Percentiles rank a stretch among this genome's conserved stretches.
phyloP scores from a whole-genome alignment of 192 early-diverging fungal genomes.

The Coemansia pectinata region DNA sequence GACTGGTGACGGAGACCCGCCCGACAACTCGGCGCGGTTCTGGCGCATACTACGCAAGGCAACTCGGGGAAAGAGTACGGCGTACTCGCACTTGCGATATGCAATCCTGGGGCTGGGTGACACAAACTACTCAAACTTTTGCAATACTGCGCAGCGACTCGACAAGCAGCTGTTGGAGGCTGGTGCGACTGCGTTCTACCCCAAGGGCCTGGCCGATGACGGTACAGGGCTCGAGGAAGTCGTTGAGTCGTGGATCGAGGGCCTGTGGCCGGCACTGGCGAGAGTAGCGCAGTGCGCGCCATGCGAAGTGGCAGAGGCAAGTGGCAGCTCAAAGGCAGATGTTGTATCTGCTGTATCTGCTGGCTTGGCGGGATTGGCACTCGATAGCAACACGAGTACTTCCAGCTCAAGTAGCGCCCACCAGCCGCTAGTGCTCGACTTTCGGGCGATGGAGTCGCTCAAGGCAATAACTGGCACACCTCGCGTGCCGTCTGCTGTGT shows the following conservation, averaged over 20 bases:
- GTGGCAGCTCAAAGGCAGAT: neutral
- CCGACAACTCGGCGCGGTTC: constrained; percentile 92
- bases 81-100: constrained; percentile 36
- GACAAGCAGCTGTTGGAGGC: constrained; percentile 75
- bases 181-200: constrained; percentile 73
- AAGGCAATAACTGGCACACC: constrained; percentile 44
- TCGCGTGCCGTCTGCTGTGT: constrained; percentile 22
- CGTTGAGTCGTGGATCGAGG: constrained; percentile 91
- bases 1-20: constrained; percentile 95
- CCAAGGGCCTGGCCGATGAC: constrained; percentile 87
- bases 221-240: constrained; percentile 87
- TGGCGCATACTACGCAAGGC: constrained; percentile 79
- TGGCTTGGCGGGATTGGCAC: neutral
- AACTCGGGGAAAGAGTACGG: constrained; percentile 15
- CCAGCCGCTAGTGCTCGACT: constrained; percentile 50
- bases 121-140: constrained; percentile 94
- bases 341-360: neutral
- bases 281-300: constrained; percentile 26
- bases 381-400: neutral
- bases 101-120: constrained; percentile 82
- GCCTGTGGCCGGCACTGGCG: constrained; percentile 73
- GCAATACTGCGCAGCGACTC: constrained; percentile 78
- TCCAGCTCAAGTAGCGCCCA: neutral
- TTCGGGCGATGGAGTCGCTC: constrained; percentile 27
- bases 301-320: neutral